A percentile compares a stretch with the other conserved stretches of the same genome.
Conservation (phyloP, 176 grass and related monocot species). For the Coix lacrymajobi region DNA sequence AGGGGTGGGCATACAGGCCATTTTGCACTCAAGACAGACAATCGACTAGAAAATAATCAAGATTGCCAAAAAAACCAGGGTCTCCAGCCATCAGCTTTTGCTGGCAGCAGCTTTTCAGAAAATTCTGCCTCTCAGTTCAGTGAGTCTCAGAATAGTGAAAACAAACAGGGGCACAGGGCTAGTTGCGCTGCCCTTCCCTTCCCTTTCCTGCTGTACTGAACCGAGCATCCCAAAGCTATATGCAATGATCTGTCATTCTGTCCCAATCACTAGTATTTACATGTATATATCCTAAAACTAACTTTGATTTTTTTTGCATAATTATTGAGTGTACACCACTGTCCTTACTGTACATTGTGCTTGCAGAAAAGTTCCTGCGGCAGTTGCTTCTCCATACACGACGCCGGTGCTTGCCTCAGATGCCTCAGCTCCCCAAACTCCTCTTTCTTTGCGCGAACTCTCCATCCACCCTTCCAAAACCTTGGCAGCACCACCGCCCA, state of each 20-base stretch:
- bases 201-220: neutral
- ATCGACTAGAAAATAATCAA: neutral
- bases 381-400: conserved; percentile 5
- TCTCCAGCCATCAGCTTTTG: neutral
- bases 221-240: neutral
- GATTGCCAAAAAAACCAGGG: neutral
- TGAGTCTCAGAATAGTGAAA: neutral
- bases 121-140: neutral
- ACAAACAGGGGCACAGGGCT: neutral
- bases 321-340: neutral
- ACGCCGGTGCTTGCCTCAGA: neutral
- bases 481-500: neutral
- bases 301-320: neutral
- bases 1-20: neutral
- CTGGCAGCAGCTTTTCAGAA: neutral
- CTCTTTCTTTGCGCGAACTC: neutral
- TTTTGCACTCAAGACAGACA: neutral
- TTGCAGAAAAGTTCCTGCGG: conserved; percentile 19
- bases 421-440: neutral
- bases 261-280: too few relatives aligned
- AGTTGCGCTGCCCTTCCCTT: neutral
- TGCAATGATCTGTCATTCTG: neutral
- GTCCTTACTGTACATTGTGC: neutral
- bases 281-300: too few relatives aligned
- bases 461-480: neutral